These are phyloP conservation scores for Fonsecaea multimorphosa DNA, from an alignment of 2,329 filamentous ascomycete genomes.

Conservation along the genomic window DNA sequence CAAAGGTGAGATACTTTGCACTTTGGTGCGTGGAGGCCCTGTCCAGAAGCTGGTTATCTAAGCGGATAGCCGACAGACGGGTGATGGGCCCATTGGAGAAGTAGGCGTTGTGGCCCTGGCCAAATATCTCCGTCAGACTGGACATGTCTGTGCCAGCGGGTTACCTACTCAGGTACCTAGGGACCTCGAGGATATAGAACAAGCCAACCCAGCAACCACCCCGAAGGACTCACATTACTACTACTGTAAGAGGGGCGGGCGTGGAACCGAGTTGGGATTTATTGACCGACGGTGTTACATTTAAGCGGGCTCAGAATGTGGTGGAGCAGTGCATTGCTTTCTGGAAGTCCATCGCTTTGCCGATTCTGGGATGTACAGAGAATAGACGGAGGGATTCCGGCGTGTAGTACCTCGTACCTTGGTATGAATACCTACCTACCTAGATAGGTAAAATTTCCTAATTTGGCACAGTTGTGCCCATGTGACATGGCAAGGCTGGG, in stretches of 20 bases:
- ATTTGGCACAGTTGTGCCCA: background rate
- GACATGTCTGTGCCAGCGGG: too few species aligned
- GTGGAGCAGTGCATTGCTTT: background rate
- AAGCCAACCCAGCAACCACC: too few species aligned
- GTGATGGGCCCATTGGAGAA: conserved; percentile 54
- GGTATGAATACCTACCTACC: too few species aligned
- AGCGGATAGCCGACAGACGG: conserved; percentile 55
- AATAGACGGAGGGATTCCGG: background rate
- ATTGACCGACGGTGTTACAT: conserved; percentile 3
- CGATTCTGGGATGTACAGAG: background rate
- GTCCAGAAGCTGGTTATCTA: conserved; percentile 54
- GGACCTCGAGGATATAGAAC: too few species aligned
- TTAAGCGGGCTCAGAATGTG: conserved; percentile 5
- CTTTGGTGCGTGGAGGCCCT: conserved; percentile 54
- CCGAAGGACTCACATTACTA: too few species aligned
- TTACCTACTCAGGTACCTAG: too few species aligned
- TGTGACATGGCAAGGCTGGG: conserved; percentile 6
- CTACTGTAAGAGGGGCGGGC: background rate
- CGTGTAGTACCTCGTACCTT: too few species aligned
- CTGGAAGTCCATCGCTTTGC: background rate
- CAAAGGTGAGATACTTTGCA: conserved; percentile 73
- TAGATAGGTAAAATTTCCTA: too few species aligned
- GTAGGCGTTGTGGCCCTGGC: conserved; percentile 27
- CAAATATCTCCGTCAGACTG: conserved; percentile 22
- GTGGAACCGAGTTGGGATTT: background rate